These are phyloP conservation scores for Amphirosellinia nigrospora DNA, from an alignment of 495 filamentous ascomycete genomes.

Conservation along the genomic window DNA sequence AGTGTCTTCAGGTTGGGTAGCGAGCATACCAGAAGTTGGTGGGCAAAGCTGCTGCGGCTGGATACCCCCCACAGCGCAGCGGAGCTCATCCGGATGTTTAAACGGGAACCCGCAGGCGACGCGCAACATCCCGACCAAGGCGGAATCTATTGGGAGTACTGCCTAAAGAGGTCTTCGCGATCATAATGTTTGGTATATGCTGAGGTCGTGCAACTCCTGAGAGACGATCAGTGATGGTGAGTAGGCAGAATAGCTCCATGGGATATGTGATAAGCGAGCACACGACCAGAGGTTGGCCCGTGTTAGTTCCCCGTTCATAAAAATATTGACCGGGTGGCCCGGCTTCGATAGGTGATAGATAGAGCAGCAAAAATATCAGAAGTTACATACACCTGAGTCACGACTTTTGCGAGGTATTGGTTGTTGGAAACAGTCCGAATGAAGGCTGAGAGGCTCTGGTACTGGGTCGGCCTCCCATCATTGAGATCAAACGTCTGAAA, in stretches of 20 bases:
- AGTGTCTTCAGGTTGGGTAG: conserved; percentile 24
- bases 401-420: conserved; percentile 21
- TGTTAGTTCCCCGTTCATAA: not conserved
- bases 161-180: conserved; percentile 26
- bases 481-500: conserved; percentile 23
- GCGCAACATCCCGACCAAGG: conserved; percentile 27
- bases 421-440: conserved; percentile 25
- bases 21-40: conserved; percentile 26
- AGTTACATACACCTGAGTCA: conserved; percentile 25
- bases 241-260: not conserved
- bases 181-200: conserved; percentile 28
- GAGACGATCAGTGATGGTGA: conserved; percentile 20
- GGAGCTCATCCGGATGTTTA: conserved; percentile 27
- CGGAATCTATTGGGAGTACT: conserved; percentile 30
- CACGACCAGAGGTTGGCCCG: not conserved
- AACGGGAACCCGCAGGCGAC: conserved; percentile 24
- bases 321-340: not conserved
- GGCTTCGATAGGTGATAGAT: not conserved
- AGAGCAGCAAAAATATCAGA: not conserved
- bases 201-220: conserved; percentile 26
- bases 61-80: conserved; percentile 24
- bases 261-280: conserved; percentile 11
- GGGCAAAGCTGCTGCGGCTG: conserved; percentile 26
- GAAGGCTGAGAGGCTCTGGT: conserved; percentile 27
- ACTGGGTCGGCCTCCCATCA: conserved; percentile 6